Base-by-base conservation (phyloP, 1,284 basidiomycete species). In the Ceratobasidium sp. region DNA sequence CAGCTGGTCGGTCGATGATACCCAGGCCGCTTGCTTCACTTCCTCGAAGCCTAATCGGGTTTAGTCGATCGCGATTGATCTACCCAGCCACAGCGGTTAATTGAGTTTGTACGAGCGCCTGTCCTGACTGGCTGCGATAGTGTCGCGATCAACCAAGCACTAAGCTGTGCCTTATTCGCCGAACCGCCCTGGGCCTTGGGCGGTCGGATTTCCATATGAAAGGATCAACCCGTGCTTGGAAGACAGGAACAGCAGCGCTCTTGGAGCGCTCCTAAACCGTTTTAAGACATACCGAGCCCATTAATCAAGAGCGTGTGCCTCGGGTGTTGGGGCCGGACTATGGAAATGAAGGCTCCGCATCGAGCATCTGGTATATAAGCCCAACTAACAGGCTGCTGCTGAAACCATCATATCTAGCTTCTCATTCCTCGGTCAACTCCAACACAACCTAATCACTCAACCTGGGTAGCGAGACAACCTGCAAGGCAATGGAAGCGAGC, bases 31-130 rank as follows among this genome's bases (percentile, higher is more conserved):
- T 63, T 39, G 40, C 60, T 33, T 13, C 5, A 6, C 60, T 33
- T 40, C 60, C 60, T 63, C 60, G 60, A 63, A 33, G 33, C 39
- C 15, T 15, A 40, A 63, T 63, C 40, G 5, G 33, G 60, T 33
- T 61, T 40, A 63, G 60, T 18, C 15, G 33, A 63, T 12, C 28
- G 20, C 20, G 60, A 33, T 40, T 39, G 15, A 63, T 63, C 60
- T 58, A 18, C 28, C 60, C 33, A 15, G 60, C 60, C 60, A 63
- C 60, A 28, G 13, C 60, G 33, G 28, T 33, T 63, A 63, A 63
- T 40, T 63, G 26, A 63, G 40, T 9, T 12, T 13, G 60, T 9
- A 40, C 60, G 60, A 20, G 60, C 60, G 60, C 33, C 60, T 63
- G 10, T 28, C 60, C 33, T 33, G 40, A 33, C 3, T 40, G 5